Evolutionary conservation across 768 basidiomycete genomes (phyloP), one percentile per base, ranked within the genome.

Genomic region (Mycena sanguinolenta): DNA sequence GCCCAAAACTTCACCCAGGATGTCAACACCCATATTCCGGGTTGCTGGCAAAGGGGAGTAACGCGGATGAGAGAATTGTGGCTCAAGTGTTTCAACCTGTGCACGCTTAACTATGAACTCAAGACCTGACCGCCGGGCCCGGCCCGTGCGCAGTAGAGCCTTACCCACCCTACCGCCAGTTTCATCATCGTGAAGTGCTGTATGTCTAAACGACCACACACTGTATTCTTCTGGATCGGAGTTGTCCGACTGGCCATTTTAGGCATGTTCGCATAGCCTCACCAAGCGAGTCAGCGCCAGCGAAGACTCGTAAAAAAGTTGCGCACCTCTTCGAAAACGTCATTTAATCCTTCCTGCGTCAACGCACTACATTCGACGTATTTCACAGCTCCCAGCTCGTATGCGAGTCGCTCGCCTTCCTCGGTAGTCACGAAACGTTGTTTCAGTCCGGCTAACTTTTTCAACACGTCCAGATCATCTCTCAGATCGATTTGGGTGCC

Each of bases 401-500:
- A n/a, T 17, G 44, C 44, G 19, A 23, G 44, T 77, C 95, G 84
- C 81, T 99, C 96, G 67, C 97, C 98, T 77, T 93, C 90, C 76
- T 98, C 97, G 68, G 85, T 85, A 53, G 90, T 86, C 67, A 99
- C 92, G 10, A 97, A 97, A 75, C 93, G 85, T 88, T 98, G 97
- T 84, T 98, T 99, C 87, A 98, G 97, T 82, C 96, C 89, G 55
- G 91, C 89, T 53, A 99, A 87, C 86, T 99, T 99, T n/a, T 46
- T n/a, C 4, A n/a, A 19, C 4, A 46, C 44, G 1, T 46, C 44
- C 30, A 88, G 82, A 78, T 99, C 98, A 77, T 98, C 97, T 80
- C 97, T 89, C 82, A 99, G 82, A 88, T 99, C 98, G 79, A 98
- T 88, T 85, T 99, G 98, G 4, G 39, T 99, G 73, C 97, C 98